Evolutionary conservation across 371 early-diverging fungal species (phyloP).

Genomic region (Mortierella sp.): DNA sequence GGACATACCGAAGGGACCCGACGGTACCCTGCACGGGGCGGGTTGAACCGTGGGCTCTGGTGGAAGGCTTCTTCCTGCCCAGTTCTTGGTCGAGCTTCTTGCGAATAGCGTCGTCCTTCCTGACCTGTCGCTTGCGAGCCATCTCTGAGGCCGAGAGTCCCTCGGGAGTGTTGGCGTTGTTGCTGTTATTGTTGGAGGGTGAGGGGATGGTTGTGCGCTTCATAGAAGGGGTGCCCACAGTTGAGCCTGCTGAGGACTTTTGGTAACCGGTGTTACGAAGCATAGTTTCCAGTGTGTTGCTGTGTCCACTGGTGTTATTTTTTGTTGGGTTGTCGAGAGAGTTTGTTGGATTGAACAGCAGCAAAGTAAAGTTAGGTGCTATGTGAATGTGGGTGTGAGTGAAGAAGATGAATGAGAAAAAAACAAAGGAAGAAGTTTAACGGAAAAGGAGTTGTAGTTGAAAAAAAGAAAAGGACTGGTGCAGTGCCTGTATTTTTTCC

Average conservation of each 20-base stretch:
- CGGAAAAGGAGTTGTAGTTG: background rate
- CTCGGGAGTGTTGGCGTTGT: conserved; percentile 6
- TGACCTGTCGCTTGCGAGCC: conserved; percentile 52
- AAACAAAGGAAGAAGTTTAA: background rate
- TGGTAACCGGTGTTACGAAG: conserved; percentile 24
- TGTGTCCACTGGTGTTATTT: background rate
- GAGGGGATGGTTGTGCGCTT: conserved; percentile 43
- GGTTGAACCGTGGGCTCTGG: conserved; percentile 47
- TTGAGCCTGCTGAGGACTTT: conserved; percentile 43
- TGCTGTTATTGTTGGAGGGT: conserved; percentile 24
- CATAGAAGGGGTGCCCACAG: conserved; percentile 44
- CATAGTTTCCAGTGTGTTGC: conserved; percentile 19
- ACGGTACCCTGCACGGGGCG: conserved; percentile 73
- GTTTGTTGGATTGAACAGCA: too few species aligned
- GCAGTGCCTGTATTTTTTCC: background rate
- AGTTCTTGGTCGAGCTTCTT: conserved; percentile 82
- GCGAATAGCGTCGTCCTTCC: conserved; percentile 73
- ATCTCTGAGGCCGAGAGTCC: conserved; percentile 49
- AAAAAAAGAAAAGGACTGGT: background rate
- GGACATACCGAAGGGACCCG: conserved; percentile 76
- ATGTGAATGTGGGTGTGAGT: background rate
- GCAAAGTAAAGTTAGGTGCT: too few species aligned
- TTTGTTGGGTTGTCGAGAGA: conserved; percentile 8
- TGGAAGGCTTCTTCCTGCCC: conserved; percentile 65
- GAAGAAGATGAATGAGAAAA: background rate